Evolutionary conservation across 2,329 filamentous ascomycete species (phyloP).

Genomic region (Simplicillium sp.): DNA sequence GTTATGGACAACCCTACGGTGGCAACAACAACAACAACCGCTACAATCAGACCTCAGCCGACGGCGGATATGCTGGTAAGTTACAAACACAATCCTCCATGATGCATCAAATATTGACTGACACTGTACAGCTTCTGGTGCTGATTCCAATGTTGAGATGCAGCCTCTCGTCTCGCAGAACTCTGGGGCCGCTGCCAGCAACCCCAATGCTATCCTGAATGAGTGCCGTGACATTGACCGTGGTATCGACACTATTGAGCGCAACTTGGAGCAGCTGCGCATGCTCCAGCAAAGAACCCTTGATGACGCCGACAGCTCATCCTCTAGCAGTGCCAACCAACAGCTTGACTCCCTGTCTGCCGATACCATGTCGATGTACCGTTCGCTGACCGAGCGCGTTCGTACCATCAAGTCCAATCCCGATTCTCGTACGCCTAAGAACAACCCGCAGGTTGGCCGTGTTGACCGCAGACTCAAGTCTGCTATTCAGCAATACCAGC

Average conservation of each 20-base stretch:
- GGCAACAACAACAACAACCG: slow-evolving; percentile 11
- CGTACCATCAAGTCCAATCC: slow-evolving; percentile 74
- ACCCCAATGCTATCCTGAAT: slow-evolving; percentile 74
- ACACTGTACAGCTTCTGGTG: slow-evolving; percentile 8
- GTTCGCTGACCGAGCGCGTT: slow-evolving; percentile 68
- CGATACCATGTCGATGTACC: slow-evolving; percentile 77
- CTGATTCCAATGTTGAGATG: slow-evolving; percentile 58
- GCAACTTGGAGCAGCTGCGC: slow-evolving; percentile 62
- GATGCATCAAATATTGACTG: neutral
- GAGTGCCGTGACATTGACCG: slow-evolving; percentile 74
- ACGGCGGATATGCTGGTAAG: slow-evolving; percentile 21
- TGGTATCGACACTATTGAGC: slow-evolving; percentile 65
- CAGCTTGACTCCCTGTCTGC: slow-evolving; percentile 65
- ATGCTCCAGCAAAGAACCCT: slow-evolving; percentile 63
- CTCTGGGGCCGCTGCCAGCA: slow-evolving; percentile 35
- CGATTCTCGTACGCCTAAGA: slow-evolving; percentile 63
- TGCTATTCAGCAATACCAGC: slow-evolving; percentile 74
- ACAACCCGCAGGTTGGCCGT: slow-evolving; percentile 71
- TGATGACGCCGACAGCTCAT: slow-evolving; percentile 63
- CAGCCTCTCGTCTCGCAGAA: slow-evolving; percentile 49
- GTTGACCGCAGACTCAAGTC: slow-evolving; percentile 72
- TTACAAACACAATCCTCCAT: neutral
- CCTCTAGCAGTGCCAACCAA: slow-evolving; percentile 54
- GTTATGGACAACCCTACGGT: slow-evolving; percentile 11
- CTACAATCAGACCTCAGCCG: slow-evolving; percentile 13